Evolutionary conservation across 805 yeast species (phyloP).

Genomic region (Vanderwaltozyma yarrowii): DNA sequence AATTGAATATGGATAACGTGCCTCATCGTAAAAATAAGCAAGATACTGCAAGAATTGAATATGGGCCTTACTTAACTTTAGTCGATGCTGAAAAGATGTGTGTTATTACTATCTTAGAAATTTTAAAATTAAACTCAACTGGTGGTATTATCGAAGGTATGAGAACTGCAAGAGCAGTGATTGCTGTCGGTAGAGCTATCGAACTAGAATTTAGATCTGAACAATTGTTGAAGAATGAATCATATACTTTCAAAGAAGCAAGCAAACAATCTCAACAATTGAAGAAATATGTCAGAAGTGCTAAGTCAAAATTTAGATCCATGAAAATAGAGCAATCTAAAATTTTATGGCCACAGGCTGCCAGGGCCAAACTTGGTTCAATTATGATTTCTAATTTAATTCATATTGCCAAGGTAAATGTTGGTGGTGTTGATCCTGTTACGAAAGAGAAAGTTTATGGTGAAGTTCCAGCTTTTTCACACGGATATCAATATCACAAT

Average conservation of each 20-base stretch:
- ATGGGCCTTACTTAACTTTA: conserved; percentile 70
- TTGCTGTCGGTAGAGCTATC: conserved; percentile 72
- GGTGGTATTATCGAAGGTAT: conserved; percentile 73
- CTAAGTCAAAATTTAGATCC: conserved; percentile 30
- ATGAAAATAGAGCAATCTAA: conserved; percentile 30
- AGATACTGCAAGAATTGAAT: conserved; percentile 37
- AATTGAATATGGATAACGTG: conserved; percentile 24
- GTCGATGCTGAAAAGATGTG: conserved; percentile 72
- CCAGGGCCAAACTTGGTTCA: conserved; percentile 71
- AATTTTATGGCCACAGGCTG: conserved; percentile 44
- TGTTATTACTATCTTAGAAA: conserved; percentile 74
- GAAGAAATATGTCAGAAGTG: conserved; percentile 31
- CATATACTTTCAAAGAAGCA: conserved; percentile 43
- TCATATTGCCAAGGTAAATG: conserved; percentile 74
- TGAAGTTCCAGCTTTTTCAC: conserved; percentile 82
- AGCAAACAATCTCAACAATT: conserved; percentile 38
- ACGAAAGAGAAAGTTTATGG: conserved; percentile 60
- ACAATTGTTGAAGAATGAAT: conserved; percentile 46
- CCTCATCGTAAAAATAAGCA: conserved; percentile 11
- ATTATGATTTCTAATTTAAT: conserved; percentile 62
- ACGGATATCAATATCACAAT: conserved; percentile 68
- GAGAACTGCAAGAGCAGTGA: conserved; percentile 72
- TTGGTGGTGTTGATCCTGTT: conserved; percentile 70
- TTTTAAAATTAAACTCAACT: conserved; percentile 62
- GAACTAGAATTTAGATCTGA: conserved; percentile 78